phyloP scores from a whole-genome alignment of 208 protist genomes.

The Jaenimonas drosophilae region DNA sequence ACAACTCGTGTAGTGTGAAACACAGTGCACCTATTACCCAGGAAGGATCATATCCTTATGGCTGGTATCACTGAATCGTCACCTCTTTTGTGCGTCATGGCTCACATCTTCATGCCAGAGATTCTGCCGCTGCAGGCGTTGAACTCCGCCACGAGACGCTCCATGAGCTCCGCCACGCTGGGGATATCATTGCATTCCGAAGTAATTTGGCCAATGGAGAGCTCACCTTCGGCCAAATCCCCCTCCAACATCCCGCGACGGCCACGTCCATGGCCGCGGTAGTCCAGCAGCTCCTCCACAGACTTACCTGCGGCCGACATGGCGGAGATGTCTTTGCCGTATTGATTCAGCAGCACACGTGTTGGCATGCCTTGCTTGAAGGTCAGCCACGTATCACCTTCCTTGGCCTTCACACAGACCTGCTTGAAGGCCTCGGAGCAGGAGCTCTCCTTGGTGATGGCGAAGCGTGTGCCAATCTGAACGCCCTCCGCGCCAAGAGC shows the following conservation, averaged over 20 bases:
- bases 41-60: too few species aligned
- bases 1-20: neutral
- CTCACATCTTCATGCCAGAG: constrained; percentile 12
- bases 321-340: constrained; percentile 26
- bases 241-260: constrained; percentile 46
- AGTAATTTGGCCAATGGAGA: constrained; percentile 58
- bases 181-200: constrained; percentile 27
- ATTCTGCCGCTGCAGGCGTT: constrained; percentile 14
- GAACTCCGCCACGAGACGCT: constrained; percentile 42
- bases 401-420: constrained; percentile 16
- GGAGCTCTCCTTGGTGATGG: constrained; percentile 50
- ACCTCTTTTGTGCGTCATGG: neutral
- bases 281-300: constrained; percentile 23
- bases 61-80: too few species aligned
- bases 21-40: neutral
- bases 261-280: constrained; percentile 31
- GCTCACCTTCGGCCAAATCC: constrained; percentile 40
- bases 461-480: constrained; percentile 70
- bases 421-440: constrained; percentile 42
- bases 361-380: constrained; percentile 51
- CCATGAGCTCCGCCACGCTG: constrained; percentile 23
- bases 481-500: constrained; percentile 72
- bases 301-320: constrained; percentile 27
- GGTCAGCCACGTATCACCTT: constrained; percentile 55
- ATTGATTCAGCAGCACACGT: constrained; percentile 45